Conservation (phyloP, 129 eudicot genomes). For the Artemisia annua region DNA sequence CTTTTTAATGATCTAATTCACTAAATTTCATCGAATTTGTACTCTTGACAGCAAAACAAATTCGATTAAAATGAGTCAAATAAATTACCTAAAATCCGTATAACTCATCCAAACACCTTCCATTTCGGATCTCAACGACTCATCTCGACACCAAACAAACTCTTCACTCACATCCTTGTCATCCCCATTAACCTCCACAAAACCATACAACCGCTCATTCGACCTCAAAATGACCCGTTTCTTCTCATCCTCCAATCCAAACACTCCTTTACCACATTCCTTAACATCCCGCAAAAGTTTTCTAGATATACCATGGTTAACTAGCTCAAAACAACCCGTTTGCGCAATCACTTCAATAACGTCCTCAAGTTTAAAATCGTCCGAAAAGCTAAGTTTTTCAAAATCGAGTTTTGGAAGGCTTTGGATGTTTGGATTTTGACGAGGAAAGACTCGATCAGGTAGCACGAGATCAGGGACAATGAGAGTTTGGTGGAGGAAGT, state of each 20-base stretch:
- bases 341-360: constrained; percentile 38
- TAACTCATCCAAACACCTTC: constrained; percentile 59
- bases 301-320: constrained; percentile 56
- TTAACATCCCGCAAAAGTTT: constrained; percentile 33
- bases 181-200: constrained; percentile 65
- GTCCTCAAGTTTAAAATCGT: neutral
- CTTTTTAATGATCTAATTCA: neutral
- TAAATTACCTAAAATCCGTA: constrained; percentile 67
- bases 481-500: constrained; percentile 61
- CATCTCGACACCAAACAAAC: constrained; percentile 75
- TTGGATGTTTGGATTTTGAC: constrained; percentile 52
- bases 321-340: constrained; percentile 67
- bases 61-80: neutral
- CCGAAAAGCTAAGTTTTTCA: neutral
- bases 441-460: constrained; percentile 68
- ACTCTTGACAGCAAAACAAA: neutral
- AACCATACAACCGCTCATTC: constrained; percentile 53
- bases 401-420: constrained; percentile 60
- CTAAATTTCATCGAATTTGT: too few species aligned
- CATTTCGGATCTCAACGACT: constrained; percentile 49
- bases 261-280: constrained; percentile 47
- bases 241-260: constrained; percentile 51
- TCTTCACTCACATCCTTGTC: constrained; percentile 60
- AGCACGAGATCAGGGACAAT: constrained; percentile 73
- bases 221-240: constrained; percentile 47